Conservation (phyloP, 768 basidiomycete species). For the Artomyces pyxidatus region DNA sequence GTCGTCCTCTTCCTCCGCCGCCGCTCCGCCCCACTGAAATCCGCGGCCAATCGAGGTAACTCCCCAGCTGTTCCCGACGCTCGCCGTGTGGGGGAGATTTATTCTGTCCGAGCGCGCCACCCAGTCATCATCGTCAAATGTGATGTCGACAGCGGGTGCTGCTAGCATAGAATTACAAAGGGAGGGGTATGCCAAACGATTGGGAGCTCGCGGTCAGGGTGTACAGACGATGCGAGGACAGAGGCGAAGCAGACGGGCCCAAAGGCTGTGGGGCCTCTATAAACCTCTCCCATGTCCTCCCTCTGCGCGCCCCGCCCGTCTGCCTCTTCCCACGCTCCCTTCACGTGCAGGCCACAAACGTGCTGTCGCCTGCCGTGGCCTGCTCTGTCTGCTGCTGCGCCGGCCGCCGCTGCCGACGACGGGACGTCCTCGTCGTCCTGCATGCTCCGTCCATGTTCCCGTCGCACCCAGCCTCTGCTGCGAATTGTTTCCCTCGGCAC, state of each 20-base stretch:
- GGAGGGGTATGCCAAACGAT: background rate
- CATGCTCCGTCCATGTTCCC: no score
- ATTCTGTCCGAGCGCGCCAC: conserved; percentile 36
- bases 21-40: conserved; percentile 54
- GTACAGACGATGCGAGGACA: background rate
- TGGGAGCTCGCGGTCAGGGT: background rate
- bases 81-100: conserved; percentile 50
- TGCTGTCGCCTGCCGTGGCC: no score
- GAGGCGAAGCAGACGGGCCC: background rate
- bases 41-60: conserved; percentile 81
- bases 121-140: conserved; percentile 66
- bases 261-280: no score
- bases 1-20: conserved; percentile 24
- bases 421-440: no score
- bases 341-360: no score
- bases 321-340: no score
- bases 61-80: conserved; percentile 73
- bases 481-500: no score
- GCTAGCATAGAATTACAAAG: conserved; percentile 41
- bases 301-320: no score
- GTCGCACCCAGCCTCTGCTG: no score
- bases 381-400: no score
- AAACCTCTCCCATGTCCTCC: no score
- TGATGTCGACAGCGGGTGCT: conserved; percentile 47
- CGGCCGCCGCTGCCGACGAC: no score